Evolutionary conservation across 2,329 filamentous ascomycete species (phyloP).

Genomic region (Monilinia vaccinii-corymbosi): DNA sequence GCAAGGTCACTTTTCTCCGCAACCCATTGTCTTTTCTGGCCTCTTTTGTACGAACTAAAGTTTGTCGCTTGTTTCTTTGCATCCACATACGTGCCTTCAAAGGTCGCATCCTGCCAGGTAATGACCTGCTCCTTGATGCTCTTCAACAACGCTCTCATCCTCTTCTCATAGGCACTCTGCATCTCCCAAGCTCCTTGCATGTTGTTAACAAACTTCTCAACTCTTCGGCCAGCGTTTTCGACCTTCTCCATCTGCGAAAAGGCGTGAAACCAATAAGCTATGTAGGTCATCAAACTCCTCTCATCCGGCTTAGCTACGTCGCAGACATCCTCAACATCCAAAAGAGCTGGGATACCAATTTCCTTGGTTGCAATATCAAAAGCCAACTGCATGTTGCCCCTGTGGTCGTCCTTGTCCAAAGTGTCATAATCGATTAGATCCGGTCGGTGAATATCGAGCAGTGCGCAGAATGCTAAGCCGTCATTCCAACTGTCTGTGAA

Average conservation of each 20-base stretch:
- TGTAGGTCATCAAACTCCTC: slow-evolving; percentile 96
- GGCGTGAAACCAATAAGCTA: slow-evolving; percentile 99
- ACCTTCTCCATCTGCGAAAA: slow-evolving; percentile 99
- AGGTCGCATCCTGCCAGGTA: slow-evolving; percentile 69
- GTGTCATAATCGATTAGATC: slow-evolving; percentile 96
- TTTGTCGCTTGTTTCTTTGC: slow-evolving; percentile 77
- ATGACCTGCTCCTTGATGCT: slow-evolving; percentile 65
- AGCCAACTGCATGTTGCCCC: slow-evolving; percentile 94
- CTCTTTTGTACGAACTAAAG: slow-evolving; percentile 84
- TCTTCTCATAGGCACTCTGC: slow-evolving; percentile 90
- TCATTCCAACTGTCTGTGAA: slow-evolving; percentile 97
- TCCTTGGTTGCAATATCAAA: slow-evolving; percentile 95
- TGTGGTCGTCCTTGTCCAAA: slow-evolving; percentile 87
- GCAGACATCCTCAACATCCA: slow-evolving; percentile 97
- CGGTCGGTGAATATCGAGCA: slow-evolving; percentile 92
- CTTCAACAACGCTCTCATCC: slow-evolving; percentile 75
- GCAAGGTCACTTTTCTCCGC: slow-evolving; percentile 95
- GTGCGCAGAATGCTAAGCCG: slow-evolving; percentile 88
- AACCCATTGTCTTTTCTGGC: slow-evolving; percentile 89
- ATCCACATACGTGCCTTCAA: slow-evolving; percentile 86
- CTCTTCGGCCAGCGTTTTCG: slow-evolving; percentile 88
- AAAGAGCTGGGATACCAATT: slow-evolving; percentile 89
- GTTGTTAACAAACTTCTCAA: slow-evolving; percentile 97
- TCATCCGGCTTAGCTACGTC: slow-evolving; percentile 95
- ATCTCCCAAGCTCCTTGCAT: slow-evolving; percentile 99